Evolutionary conservation across 2,329 filamentous ascomycete genomes (phyloP).

Genomic region (Fusarium staphyleae): DNA sequence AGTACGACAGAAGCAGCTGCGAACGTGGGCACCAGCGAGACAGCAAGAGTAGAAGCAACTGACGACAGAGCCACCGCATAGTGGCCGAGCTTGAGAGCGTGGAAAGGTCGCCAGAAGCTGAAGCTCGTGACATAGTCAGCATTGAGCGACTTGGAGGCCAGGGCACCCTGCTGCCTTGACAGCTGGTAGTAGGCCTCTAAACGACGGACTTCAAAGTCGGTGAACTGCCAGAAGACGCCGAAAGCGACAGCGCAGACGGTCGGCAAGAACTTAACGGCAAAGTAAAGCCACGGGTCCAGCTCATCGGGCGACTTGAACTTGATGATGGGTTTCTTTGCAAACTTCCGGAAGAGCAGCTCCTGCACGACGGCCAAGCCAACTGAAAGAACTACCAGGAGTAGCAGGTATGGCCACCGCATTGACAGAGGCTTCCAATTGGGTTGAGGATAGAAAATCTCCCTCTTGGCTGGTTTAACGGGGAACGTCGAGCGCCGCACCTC

Average conservation of each 20-base stretch:
- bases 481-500: slow-evolving; percentile 50
- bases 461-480: slow-evolving; percentile 46
- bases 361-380: slow-evolving; percentile 58
- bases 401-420: slow-evolving; percentile 69
- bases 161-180: slow-evolving; percentile 64
- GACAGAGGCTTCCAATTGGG: slow-evolving; percentile 72
- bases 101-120: slow-evolving; percentile 69
- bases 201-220: slow-evolving; percentile 71
- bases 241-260: slow-evolving; percentile 67
- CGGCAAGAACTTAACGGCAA: slow-evolving; percentile 69
- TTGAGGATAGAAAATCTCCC: slow-evolving; percentile 65
- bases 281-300: slow-evolving; percentile 61
- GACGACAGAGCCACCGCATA: slow-evolving; percentile 74
- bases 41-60: slow-evolving; percentile 68
- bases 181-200: slow-evolving; percentile 72
- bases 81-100: slow-evolving; percentile 67
- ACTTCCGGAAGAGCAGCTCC: slow-evolving; percentile 63
- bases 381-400: slow-evolving; percentile 61
- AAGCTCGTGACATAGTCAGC: slow-evolving; percentile 76
- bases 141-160: slow-evolving; percentile 72
- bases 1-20: slow-evolving; percentile 69
- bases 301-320: slow-evolving; percentile 58
- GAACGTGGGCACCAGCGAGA: slow-evolving; percentile 73
- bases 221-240: slow-evolving; percentile 71
- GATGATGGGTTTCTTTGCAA: slow-evolving; percentile 54